Percentiles rank a stretch among this genome's conserved stretches.
phyloP scores from a whole-genome alignment of 495 filamentous ascomycete genomes.

The Podospora comata region DNA sequence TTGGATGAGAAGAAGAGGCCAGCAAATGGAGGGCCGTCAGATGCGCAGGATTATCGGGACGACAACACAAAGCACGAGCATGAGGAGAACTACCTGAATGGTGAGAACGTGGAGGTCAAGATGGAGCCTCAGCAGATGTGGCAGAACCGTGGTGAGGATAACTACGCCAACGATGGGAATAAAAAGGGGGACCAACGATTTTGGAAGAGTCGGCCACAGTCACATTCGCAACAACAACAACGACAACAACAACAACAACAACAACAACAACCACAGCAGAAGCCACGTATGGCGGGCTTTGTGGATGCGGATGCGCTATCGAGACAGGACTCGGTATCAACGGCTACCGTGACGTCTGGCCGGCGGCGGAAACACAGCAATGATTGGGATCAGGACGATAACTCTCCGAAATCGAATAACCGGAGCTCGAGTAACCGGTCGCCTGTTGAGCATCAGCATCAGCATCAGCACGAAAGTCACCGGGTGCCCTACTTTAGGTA shows the following conservation, averaged over 20 bases:
- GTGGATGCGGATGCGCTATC: conserved; percentile 19
- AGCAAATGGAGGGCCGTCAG: conserved; percentile 23
- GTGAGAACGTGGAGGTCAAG: conserved; percentile 17
- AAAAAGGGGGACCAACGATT: conserved; percentile 36
- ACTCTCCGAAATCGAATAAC: conserved; percentile 42
- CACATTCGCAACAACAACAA: conserved; percentile 8
- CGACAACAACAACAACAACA: too few species aligned
- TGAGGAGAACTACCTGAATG: conserved; percentile 30
- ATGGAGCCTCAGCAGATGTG: conserved; percentile 18
- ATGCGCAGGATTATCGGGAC: conserved; percentile 26
- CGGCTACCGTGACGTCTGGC: conserved; percentile 17
- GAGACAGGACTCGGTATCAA: conserved; percentile 28
- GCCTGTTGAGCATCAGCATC: conserved; percentile 41
- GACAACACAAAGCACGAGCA: conserved; percentile 25
- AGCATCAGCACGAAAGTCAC: conserved; percentile 50
- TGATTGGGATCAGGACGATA: conserved; percentile 32
- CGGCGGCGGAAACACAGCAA: conserved; percentile 23
- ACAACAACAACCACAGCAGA: neutral
- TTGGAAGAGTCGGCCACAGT: conserved; percentile 24
- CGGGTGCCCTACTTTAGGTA: conserved; percentile 86
- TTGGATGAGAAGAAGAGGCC: conserved; percentile 43
- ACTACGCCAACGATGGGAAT: conserved; percentile 27
- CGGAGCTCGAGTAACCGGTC: conserved; percentile 42
- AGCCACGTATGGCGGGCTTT: conserved; percentile 23
- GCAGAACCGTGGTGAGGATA: conserved; percentile 29